These are phyloP conservation scores for Spathaspora boniae DNA, from an alignment of 805 yeast species.

Conservation along the genomic window DNA sequence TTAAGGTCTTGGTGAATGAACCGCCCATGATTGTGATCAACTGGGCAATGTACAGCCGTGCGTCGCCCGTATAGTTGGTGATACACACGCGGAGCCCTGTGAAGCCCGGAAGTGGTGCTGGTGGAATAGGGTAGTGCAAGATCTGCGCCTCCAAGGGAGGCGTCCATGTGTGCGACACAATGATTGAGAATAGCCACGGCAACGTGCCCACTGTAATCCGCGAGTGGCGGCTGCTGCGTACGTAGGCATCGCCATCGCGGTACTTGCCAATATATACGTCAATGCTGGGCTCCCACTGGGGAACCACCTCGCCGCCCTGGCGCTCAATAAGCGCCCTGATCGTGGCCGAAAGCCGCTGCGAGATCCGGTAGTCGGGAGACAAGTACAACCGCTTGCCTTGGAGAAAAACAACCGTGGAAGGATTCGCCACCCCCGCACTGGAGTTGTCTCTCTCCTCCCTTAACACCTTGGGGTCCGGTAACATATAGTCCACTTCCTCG, in stretches of 20 bases:
- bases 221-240: conserved; percentile 37
- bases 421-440: too few relatives aligned
- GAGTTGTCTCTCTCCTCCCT: background rate
- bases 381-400: conserved; percentile 47
- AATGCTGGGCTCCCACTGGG: conserved; percentile 15
- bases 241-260: conserved; percentile 56
- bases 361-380: conserved; percentile 53
- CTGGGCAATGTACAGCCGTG: conserved; percentile 65
- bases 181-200: conserved; percentile 71
- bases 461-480: conserved; percentile 25
- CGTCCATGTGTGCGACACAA: conserved; percentile 52
- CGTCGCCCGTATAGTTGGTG: conserved; percentile 83
- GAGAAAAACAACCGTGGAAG: too few relatives aligned
- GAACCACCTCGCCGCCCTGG: conserved; percentile 52
- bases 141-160: conserved; percentile 52
- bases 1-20: conserved; percentile 61
- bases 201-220: conserved; percentile 58
- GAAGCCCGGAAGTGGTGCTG: conserved; percentile 51
- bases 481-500: conserved; percentile 51
- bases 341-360: conserved; percentile 37
- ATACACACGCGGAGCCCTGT: conserved; percentile 56
- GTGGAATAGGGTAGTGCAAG: conserved; percentile 68
- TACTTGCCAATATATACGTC: conserved; percentile 58
- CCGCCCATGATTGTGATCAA: conserved; percentile 74
- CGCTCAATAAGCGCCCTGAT: conserved; percentile 43